Base-by-base conservation (phyloP, 495 filamentous ascomycete species). In the Barbatosphaeria neglecta region DNA sequence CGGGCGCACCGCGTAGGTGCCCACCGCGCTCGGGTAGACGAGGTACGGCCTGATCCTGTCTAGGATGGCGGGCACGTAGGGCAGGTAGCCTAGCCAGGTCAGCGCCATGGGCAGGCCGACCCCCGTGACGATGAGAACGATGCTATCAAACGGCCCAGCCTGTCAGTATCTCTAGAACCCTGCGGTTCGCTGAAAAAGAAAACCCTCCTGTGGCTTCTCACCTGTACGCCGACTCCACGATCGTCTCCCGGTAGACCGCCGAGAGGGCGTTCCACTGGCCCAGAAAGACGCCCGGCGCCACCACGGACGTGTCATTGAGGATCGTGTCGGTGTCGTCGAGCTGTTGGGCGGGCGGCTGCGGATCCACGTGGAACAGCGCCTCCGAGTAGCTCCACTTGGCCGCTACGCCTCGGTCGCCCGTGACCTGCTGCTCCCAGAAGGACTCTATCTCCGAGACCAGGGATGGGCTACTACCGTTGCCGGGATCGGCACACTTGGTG, bases 11-110 rank as follows among this genome's bases (percentile, higher is more conserved):
- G 39, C 25, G 40, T 62, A 68, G 5, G 55, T 55, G 6, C 58
- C 59, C 18, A 66, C 51, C n/a, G 50, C 27, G 27, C 41, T 50
- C 2, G 63, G 63, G 35, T 56, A 64, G n/a, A n/a, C n/a, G 19
- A 59, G 24, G 1, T 53, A 59, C 7, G 53, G 53, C 25, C 50
- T 57, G 11, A 57, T 31, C 35, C 31, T 46, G 8, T 53, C 47
- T 22, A 50, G 11, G 7, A 55, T 1, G n/a, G 18, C 16, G 8
- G 24, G 28, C 25, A 59, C 44, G 37, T 45, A 59, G 15, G 58
- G 58, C 2, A 61, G 45, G 20, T 52, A 46, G 6, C 44, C 38
- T 22, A 59, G 41, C 16, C 50, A 39, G 2, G 53, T 59, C 17
- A 53, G 35, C 3, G 57, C 2, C 6, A 61, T 44, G 6, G 58